Conservation (phyloP, 805 yeast species). For the Saccharomycopsis selenospora region DNA sequence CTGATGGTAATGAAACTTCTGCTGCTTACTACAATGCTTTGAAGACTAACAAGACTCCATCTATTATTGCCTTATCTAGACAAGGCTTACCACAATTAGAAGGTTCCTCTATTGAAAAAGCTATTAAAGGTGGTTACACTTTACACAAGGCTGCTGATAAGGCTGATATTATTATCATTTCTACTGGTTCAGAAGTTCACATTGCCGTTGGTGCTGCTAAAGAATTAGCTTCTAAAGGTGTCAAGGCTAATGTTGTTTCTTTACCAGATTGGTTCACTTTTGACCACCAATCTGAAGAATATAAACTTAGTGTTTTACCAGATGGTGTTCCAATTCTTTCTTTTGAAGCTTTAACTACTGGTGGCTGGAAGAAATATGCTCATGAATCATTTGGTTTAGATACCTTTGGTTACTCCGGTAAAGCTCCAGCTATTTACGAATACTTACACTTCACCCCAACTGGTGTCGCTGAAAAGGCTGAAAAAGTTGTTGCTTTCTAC, state of each 20-base stretch:
- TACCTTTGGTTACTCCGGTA: constrained; percentile 96
- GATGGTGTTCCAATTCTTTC: constrained; percentile 90
- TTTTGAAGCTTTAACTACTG: constrained; percentile 85
- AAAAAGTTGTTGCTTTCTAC: constrained; percentile 73
- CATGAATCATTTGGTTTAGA: constrained; percentile 95
- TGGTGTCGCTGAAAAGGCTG: constrained; percentile 83
- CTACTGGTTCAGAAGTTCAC: constrained; percentile 94
- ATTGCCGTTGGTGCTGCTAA: constrained; percentile 78
- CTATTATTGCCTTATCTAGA: constrained; percentile 72
- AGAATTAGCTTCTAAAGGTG: constrained; percentile 55
- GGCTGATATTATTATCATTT: constrained; percentile 68
- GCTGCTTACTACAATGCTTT: constrained; percentile 72
- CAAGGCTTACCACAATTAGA: constrained; percentile 89
- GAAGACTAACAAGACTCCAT: constrained; percentile 57
- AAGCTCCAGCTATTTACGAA: constrained; percentile 75
- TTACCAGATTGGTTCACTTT: constrained; percentile 90
- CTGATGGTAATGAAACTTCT: constrained; percentile 83
- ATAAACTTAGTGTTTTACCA: constrained; percentile 82
- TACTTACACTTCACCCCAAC: constrained; percentile 86
- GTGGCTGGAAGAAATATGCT: constrained; percentile 91
- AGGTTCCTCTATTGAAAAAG: constrained; percentile 88
- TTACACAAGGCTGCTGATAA: constrained; percentile 46
- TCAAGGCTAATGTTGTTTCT: constrained; percentile 79
- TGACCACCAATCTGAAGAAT: constrained; percentile 73
- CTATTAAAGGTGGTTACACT: constrained; percentile 91